Evolutionary conservation across 2,329 filamentous ascomycete species (phyloP).

Genomic region (Fusarium sulawesiense): DNA sequence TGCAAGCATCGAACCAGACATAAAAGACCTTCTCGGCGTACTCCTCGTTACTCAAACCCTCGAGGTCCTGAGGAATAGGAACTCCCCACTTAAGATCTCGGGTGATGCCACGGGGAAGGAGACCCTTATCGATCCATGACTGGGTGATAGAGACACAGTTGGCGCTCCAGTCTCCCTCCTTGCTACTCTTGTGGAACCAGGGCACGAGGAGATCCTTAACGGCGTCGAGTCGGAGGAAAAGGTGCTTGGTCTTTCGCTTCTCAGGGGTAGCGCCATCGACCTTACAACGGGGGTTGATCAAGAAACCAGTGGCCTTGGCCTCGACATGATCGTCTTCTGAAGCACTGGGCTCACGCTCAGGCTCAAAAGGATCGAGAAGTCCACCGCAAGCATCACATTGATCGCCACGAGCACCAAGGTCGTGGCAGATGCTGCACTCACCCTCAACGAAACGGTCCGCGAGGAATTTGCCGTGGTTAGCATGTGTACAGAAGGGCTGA

Average conservation of each 20-base stretch:
- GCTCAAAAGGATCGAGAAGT: slow-evolving; percentile 76
- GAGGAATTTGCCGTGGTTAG: slow-evolving; percentile 78
- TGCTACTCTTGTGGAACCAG: slow-evolving; percentile 80
- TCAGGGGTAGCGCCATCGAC: slow-evolving; percentile 86
- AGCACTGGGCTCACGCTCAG: slow-evolving; percentile 53
- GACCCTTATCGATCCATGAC: slow-evolving; percentile 83
- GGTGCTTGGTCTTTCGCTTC: slow-evolving; percentile 85
- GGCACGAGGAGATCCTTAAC: slow-evolving; percentile 80
- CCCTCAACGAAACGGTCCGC: slow-evolving; percentile 90
- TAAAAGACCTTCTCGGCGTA: slow-evolving; percentile 81
- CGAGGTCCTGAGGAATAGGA: slow-evolving; percentile 60
- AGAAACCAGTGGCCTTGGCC: slow-evolving; percentile 57
- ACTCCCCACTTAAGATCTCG: slow-evolving; percentile 92
- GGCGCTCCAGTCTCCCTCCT: slow-evolving; percentile 79
- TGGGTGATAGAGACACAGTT: slow-evolving; percentile 83
- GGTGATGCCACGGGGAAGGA: slow-evolving; percentile 89
- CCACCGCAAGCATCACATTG: slow-evolving; percentile 81
- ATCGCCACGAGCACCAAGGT: slow-evolving; percentile 77
- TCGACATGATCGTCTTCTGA: slow-evolving; percentile 51
- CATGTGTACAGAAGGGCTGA: slow-evolving; percentile 83
- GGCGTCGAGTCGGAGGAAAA: slow-evolving; percentile 88
- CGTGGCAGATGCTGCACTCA: slow-evolving; percentile 78
- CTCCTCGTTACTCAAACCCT: slow-evolving; percentile 63
- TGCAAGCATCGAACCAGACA: slow-evolving; percentile 92
- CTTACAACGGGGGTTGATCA: slow-evolving; percentile 91